Conservation (phyloP, 2,329 filamentous ascomycete genomes). For the Scytalidium sp. region DNA sequence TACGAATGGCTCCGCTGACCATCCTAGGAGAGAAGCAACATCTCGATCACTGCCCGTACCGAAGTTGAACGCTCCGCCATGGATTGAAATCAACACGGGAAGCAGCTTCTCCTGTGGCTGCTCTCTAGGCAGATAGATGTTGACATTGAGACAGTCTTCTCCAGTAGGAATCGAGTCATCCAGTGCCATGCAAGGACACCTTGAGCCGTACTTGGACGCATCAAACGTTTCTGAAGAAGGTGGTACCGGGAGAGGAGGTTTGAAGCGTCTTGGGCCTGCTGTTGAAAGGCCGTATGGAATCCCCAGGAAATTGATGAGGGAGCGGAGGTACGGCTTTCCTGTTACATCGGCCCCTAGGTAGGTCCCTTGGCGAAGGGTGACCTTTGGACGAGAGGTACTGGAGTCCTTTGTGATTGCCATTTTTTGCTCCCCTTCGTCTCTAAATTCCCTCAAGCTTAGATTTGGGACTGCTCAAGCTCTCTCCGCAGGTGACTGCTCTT, state of each 20-base stretch:
- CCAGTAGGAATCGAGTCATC: slow-evolving; percentile 13
- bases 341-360: slow-evolving; percentile 17
- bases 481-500: no score
- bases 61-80: slow-evolving; percentile 62
- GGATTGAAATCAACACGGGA: slow-evolving; percentile 58
- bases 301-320: slow-evolving; percentile 39
- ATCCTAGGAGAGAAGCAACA: slow-evolving; percentile 58
- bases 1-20: slow-evolving; percentile 46
- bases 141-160: slow-evolving; percentile 53
- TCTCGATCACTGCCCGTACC: slow-evolving; percentile 51
- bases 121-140: slow-evolving; percentile 39
- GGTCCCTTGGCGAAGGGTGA: slow-evolving; percentile 22
- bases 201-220: slow-evolving; percentile 31
- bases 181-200: slow-evolving; percentile 19
- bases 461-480: no score
- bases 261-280: slow-evolving; percentile 43
- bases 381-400: slow-evolving; percentile 8
- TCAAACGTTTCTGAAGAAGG: slow-evolving; percentile 26
- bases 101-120: slow-evolving; percentile 24
- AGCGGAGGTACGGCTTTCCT: slow-evolving; percentile 14
- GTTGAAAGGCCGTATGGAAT: slow-evolving; percentile 48
- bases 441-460: no score
- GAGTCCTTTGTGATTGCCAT: neutral
- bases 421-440: no score
- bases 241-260: slow-evolving; percentile 23